Conservation (phyloP, 1,284 basidiomycete species). For the Lignosus rhinocerotis region DNA sequence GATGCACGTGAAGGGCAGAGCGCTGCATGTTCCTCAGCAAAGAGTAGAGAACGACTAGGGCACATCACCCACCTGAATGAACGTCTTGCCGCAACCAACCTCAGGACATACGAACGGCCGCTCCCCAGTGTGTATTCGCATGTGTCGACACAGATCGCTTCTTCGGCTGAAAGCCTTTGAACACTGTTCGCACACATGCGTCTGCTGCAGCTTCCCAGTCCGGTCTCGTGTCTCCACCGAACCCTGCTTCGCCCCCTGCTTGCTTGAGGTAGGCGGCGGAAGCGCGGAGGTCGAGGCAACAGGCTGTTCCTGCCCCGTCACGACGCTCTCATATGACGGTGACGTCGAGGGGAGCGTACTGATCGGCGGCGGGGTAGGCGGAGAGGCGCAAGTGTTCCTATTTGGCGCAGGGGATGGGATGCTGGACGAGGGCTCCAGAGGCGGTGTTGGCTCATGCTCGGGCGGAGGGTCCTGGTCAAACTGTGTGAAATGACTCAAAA, state of each 20-base stretch:
- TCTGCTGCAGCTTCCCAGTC: constrained; percentile 32
- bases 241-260: constrained; percentile 7
- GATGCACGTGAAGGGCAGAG: constrained; percentile 84
- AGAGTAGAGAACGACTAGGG: constrained; percentile 2
- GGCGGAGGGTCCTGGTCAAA: constrained; percentile 55
- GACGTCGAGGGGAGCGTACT: constrained; percentile 3
- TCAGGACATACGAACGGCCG: constrained; percentile 77
- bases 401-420: constrained; percentile 7
- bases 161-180: constrained; percentile 74
- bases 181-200: constrained; percentile 62
- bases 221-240: constrained; percentile 28
- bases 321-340: constrained; percentile 8
- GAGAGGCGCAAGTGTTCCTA: background rate
- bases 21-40: constrained; percentile 47
- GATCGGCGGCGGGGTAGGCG: constrained; percentile 6
- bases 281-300: constrained; percentile 49
- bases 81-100: constrained; percentile 77
- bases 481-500: constrained; percentile 68
- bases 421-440: constrained; percentile 8
- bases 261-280: constrained; percentile 27
- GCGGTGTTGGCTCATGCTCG: constrained; percentile 21
- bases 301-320: constrained; percentile 32
- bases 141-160: constrained; percentile 78
- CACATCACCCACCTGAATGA: constrained; percentile 67
- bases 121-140: constrained; percentile 88